A percentile compares a stretch with the other conserved stretches of the same genome.
Evolutionary conservation across 1,284 basidiomycete species (phyloP).

Genomic region (Pholiota adiposa): DNA sequence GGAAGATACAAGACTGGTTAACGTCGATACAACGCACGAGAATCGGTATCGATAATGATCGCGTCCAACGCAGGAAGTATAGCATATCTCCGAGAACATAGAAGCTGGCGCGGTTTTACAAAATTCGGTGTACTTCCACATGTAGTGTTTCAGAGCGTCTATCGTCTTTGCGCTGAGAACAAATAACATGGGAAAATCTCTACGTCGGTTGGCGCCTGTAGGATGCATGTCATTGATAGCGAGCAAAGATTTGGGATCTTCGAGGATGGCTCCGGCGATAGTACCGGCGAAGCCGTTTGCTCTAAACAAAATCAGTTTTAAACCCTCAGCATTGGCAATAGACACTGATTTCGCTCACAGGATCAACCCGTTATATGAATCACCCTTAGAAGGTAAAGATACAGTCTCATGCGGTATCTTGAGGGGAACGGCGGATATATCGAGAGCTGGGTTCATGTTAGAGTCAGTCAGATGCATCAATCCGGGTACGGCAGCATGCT

Average conservation of each 20-base stretch:
- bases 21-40: conserved; percentile 26
- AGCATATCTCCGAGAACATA: conserved; percentile 30
- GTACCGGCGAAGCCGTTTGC: conserved; percentile 38
- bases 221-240: not conserved
- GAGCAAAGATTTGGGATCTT: conserved; percentile 15
- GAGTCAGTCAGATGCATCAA: conserved; percentile 27
- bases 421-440: conserved; percentile 29
- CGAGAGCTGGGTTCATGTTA: conserved; percentile 33
- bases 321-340: too few species aligned
- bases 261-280: conserved; percentile 31
- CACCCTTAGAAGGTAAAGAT: conserved; percentile 9
- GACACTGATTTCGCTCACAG: conserved; percentile 33
- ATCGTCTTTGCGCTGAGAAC: conserved; percentile 34
- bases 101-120: conserved; percentile 16
- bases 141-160: conserved; percentile 26
- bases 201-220: not conserved
- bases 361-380: conserved; percentile 26
- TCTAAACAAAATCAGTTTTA: conserved; percentile 19
- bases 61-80: conserved; percentile 34
- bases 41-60: conserved; percentile 36
- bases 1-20: conserved; percentile 27
- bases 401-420: conserved; percentile 21
- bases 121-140: conserved; percentile 28
- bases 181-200: conserved; percentile 21
- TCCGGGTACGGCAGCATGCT: conserved; percentile 28